A percentile compares a stretch with the other conserved stretches of the same genome.
Evolutionary conservation across 305 asterid species (phyloP).

Genomic region (Plantago rigida): DNA sequence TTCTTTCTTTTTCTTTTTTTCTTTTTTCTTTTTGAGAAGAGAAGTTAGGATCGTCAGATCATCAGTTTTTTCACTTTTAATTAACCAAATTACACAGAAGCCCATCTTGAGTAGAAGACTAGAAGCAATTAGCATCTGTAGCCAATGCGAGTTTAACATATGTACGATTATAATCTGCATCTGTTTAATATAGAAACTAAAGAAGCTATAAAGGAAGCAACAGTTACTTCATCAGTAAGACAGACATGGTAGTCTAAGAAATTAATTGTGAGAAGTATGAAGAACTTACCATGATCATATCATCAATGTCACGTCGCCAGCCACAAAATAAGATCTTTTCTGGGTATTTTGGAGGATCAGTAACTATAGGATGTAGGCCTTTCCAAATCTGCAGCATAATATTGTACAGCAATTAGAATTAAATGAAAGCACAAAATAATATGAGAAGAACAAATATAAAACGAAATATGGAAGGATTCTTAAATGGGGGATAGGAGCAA

Average conservation of each 20-base stretch:
- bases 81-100: neutral
- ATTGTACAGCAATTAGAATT: slow-evolving; percentile 24
- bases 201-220: slow-evolving; percentile 9
- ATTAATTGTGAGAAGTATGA: slow-evolving; percentile 1
- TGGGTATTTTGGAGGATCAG: slow-evolving; percentile 85
- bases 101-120: neutral
- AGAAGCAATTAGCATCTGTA: slow-evolving; percentile 2
- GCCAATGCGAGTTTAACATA: slow-evolving; percentile 2
- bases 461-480: neutral
- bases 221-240: slow-evolving; percentile 13
- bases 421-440: neutral
- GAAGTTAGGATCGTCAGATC: too few species aligned
- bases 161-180: neutral
- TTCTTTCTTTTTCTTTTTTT: too few species aligned
- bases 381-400: slow-evolving; percentile 47
- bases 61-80: neutral
- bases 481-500: neutral
- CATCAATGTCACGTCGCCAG: slow-evolving; percentile 98
- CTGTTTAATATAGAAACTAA: slow-evolving; percentile 13
- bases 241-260: slow-evolving; percentile 13
- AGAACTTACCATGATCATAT: slow-evolving; percentile 77
- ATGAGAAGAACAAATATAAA: neutral
- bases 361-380: slow-evolving; percentile 57
- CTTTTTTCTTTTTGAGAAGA: too few species aligned
- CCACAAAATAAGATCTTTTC: slow-evolving; percentile 89